Evolutionary conservation across 23 red algal species (phyloP), one percentile per base, ranked within the genome.

Genomic region (Cyanidioschyzon merolae): DNA sequence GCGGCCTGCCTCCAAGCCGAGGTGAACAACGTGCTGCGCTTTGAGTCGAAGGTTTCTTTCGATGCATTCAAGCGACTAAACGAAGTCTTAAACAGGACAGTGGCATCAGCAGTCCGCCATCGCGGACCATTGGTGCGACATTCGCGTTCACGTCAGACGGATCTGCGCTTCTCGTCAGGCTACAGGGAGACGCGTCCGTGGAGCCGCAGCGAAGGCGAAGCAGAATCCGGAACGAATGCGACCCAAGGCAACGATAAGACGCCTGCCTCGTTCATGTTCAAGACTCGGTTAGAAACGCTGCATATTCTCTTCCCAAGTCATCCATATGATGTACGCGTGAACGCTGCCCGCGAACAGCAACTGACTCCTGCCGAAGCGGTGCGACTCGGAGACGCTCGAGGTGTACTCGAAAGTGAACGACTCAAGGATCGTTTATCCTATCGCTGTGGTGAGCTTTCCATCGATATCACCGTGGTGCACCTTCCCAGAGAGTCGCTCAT

Each of bases 381-480:
- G 25, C 12, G 21, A 54, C 45, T 54, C 45, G 39, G 79, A 37
- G 75, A 68, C 59, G 77, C 75, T n/a, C 40, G 77, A 37, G n/a
- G 39, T 37, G 38, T 31, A 16, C 82, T 77, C 37, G 1, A 50
- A 50, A 54, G 68, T 39, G 41, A 77, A 37, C 34, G 89, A 38
- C 16, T 77, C 26, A 91, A 91, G 34, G 89, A 91, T 59, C 77
- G 89, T 34, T 78, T 91, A 30, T 91, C 89, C 40, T 91, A 91
- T 63, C 80, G 83, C 76, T 82, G 77, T 29, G 89, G 81, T 15
- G 82, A 77, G 58, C 50, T 91, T 18, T 86, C 82, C 50, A 41
- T 91, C 37, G 89, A 91, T 57, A 91, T 91, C 27, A 86, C 89
- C 37, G 58, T 39, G 57, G 89, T 91, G 26, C 68, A 81, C 34